Percentiles rank a stretch among this genome's conserved stretches.
These are phyloP conservation scores for Penicillium sp. DNA, from an alignment of 2,329 filamentous ascomycete genomes.

Conservation along the genomic window DNA sequence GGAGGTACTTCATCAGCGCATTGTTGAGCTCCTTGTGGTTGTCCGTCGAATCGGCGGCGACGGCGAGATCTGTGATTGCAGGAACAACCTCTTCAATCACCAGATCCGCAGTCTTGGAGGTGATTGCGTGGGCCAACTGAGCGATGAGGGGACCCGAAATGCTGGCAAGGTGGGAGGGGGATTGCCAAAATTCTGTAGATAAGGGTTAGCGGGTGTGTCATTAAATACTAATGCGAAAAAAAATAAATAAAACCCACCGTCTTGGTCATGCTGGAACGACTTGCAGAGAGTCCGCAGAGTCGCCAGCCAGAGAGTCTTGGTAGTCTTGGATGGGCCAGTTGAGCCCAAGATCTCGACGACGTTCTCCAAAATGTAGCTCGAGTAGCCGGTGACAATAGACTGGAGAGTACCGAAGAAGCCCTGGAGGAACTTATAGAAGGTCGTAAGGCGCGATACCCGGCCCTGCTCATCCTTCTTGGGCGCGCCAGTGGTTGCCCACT, in stretches of 20 bases:
- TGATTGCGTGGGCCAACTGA: conserved; percentile 55
- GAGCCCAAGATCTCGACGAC: conserved; percentile 59
- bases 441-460: conserved; percentile 61
- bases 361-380: conserved; percentile 75
- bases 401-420: conserved; percentile 81
- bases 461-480: conserved; percentile 59
- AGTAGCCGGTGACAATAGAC: conserved; percentile 90
- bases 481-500: conserved; percentile 65
- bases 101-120: conserved; percentile 44
- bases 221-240: background rate
- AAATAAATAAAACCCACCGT: conserved; percentile 49
- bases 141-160: conserved; percentile 65
- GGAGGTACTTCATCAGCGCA: conserved; percentile 70
- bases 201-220: conserved; percentile 8
- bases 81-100: conserved; percentile 59
- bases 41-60: conserved; percentile 74
- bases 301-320: conserved; percentile 62
- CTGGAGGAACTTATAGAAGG: conserved; percentile 74
- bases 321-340: conserved; percentile 39
- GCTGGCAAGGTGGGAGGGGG: conserved; percentile 74
- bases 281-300: conserved; percentile 68
- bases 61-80: conserved; percentile 72
- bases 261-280: conserved; percentile 83
- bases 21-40: conserved; percentile 88
- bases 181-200: conserved; percentile 75